These are phyloP conservation scores for Helminthosporium solani DNA, from an alignment of 2,329 filamentous ascomycete genomes.

Conservation along the genomic window DNA sequence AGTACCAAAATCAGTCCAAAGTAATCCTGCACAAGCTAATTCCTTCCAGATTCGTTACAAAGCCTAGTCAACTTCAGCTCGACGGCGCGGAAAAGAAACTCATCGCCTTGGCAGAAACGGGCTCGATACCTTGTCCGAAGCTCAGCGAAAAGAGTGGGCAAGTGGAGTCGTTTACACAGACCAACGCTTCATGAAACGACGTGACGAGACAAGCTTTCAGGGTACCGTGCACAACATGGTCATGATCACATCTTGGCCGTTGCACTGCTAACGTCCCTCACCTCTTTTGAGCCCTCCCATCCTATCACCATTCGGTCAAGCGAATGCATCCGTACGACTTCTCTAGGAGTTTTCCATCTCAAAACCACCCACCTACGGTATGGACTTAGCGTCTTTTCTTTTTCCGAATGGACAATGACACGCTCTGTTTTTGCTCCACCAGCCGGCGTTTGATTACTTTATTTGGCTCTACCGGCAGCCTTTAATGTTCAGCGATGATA, in stretches of 20 bases:
- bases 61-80: slow-evolving; percentile 18
- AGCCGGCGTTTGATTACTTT: background rate
- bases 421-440: background rate
- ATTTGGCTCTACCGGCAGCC: background rate
- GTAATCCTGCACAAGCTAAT: background rate
- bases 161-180: background rate
- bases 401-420: background rate
- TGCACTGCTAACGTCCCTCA: background rate
- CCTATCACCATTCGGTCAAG: background rate
- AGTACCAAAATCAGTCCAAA: background rate
- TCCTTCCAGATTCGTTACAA: slow-evolving; percentile 10
- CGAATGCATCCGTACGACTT: background rate
- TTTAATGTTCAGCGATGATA: background rate
- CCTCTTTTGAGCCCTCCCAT: background rate
- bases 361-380: background rate
- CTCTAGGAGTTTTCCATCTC: background rate
- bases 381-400: background rate
- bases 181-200: background rate
- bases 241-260: background rate
- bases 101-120: background rate
- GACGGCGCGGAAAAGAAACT: slow-evolving; percentile 25
- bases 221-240: no score
- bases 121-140: background rate
- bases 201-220: no score
- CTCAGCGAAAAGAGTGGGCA: background rate